These are phyloP conservation scores for Globisporangium uncinulatum DNA, from an alignment of 352 stramenopile genomes.

Conservation along the genomic window DNA sequence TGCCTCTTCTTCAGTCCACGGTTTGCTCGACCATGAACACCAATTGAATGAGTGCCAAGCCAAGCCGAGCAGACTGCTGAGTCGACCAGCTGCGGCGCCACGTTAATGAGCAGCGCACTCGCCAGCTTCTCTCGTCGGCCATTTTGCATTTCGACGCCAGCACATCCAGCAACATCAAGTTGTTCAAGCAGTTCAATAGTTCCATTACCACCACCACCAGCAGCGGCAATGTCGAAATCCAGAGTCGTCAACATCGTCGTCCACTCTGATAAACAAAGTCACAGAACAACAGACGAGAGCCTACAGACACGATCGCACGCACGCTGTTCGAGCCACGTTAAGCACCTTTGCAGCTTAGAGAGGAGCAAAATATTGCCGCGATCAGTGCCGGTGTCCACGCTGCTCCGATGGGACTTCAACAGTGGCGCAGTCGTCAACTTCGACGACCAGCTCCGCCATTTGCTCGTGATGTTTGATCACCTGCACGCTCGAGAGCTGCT, in stretches of 20 bases:
- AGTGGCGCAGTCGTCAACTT: background rate
- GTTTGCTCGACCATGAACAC: background rate
- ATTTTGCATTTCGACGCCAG: background rate
- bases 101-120: background rate
- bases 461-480: slow-evolving; percentile 15
- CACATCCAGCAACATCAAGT: background rate
- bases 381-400: background rate
- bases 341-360: no score
- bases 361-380: no score
- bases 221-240: no score
- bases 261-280: no score
- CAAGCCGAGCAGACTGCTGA: background rate
- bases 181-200: no score
- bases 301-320: no score
- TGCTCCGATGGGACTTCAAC: slow-evolving; percentile 19
- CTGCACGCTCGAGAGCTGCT: slow-evolving; percentile 5
- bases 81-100: background rate
- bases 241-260: no score
- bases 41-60: background rate
- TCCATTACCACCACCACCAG: no score
- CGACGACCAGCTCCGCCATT: slow-evolving; percentile 8
- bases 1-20: slow-evolving; percentile 3
- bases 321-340: no score
- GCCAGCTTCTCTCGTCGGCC: background rate
- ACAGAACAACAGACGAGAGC: no score